These are phyloP conservation scores for Parascedosporium putredinis DNA, from an alignment of 2,329 filamentous ascomycete genomes.

Conservation along the genomic window DNA sequence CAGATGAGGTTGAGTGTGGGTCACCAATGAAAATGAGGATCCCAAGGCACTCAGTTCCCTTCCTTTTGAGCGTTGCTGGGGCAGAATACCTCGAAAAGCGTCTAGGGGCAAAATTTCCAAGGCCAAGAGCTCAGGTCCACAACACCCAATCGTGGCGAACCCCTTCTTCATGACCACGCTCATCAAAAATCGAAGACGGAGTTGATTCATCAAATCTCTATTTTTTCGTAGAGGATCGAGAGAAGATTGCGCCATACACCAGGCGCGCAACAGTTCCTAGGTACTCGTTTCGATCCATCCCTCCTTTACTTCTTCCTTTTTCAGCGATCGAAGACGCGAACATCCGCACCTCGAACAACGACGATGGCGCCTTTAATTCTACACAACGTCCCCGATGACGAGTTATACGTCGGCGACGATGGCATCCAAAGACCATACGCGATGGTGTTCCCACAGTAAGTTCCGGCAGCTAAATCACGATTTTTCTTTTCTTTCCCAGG, in stretches of 20 bases:
- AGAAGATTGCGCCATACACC: background rate
- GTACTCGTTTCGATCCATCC: no score
- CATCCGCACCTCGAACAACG: background rate
- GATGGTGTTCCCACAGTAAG: constrained; percentile 56
- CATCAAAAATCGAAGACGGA: background rate
- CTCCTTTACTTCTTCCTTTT: background rate
- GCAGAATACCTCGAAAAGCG: background rate
- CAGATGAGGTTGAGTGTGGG: background rate
- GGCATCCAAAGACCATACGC: constrained; percentile 56
- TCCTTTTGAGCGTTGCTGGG: background rate
- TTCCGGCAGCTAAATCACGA: no score
- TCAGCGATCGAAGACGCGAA: no score
- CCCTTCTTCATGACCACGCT: background rate
- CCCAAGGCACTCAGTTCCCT: background rate
- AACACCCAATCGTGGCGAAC: background rate
- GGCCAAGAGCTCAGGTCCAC: background rate
- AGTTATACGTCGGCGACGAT: constrained; percentile 56
- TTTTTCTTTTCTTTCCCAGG: no score
- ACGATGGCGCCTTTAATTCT: constrained; percentile 55
- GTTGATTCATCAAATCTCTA: background rate
- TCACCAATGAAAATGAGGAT: background rate
- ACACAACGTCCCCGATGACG: constrained; percentile 59
- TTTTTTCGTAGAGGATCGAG: no score
- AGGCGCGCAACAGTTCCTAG: no score
- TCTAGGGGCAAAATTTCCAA: constrained; percentile 1